Percentiles rank a stretch among this genome's conserved stretches.
These are phyloP conservation scores for Olyra latifolia DNA, from an alignment of 176 grass and related monocot genomes.

Conservation along the genomic window DNA sequence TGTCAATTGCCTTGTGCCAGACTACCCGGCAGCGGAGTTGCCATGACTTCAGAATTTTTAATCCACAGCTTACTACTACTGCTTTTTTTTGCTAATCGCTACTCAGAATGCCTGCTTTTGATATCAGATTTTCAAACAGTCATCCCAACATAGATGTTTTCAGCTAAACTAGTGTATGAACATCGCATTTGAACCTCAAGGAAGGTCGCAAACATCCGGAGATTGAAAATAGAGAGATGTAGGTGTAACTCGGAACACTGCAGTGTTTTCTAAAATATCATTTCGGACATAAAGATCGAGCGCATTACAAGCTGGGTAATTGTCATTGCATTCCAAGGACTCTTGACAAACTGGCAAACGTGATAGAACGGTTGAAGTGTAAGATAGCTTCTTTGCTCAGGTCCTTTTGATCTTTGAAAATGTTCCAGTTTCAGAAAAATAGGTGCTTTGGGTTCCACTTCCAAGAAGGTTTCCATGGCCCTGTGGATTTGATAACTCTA, in stretches of 20 bases:
- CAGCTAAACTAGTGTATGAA: too few relatives aligned
- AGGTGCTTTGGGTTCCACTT: constrained; percentile 79
- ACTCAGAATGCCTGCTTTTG: background rate
- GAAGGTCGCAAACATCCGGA: background rate
- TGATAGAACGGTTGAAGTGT: background rate
- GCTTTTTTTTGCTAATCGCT: background rate
- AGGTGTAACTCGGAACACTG: background rate
- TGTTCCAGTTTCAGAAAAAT: constrained; percentile 76
- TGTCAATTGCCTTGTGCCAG: background rate
- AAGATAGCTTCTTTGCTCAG: constrained; percentile 18
- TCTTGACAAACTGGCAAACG: background rate
- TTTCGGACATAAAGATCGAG: background rate
- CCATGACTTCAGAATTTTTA: background rate
- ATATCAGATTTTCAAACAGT: background rate
- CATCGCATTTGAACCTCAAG: too few relatives aligned
- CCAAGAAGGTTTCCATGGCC: constrained; percentile 66
- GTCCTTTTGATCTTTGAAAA: constrained; percentile 80
- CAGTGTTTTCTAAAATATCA: background rate
- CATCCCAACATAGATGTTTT: too few relatives aligned
- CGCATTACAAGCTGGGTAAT: background rate
- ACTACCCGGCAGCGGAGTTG: background rate
- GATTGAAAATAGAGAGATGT: background rate
- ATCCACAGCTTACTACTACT: background rate
- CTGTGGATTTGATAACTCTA: constrained; percentile 78
- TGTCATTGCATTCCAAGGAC: background rate